Base-by-base conservation (phyloP, 768 basidiomycete species). In the Rubroboletus pulcherrimus region DNA sequence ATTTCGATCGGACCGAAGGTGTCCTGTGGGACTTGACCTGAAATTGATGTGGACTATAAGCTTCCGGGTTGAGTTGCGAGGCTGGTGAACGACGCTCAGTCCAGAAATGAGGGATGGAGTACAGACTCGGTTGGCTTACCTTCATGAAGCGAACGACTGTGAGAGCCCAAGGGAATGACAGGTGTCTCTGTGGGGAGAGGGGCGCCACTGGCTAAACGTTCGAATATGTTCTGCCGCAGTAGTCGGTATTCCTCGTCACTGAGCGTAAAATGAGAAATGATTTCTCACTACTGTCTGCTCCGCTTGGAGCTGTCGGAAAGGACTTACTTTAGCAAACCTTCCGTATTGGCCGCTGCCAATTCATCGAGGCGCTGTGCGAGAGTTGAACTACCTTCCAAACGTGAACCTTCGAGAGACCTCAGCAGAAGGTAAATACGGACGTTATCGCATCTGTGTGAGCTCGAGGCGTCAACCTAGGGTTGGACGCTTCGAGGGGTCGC, bases 191-290 rank as follows among this genome's bases (percentile, higher is more conserved):
- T 75, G 6, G 89, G 87, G 21, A 88, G 76, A 9, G 74, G 65
- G 26, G 81, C 74, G 49, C 76, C 78, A 57, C 74, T 81, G 15
- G 88, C 79, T 63, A 90, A 83, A 50, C 91, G 82, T 67, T 92
- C 89, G 62, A 93, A 93, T 38, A 93, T 76, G 65, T 86, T 90
- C 70, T 91, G 90, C 42, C 91, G 84, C 12, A 93, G 79, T 41
- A 93, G 70, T 49, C 91, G 84, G 68, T 93, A 93, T 67, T 91
- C 91, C 61, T 92, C 89, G 71, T 93, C 88, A 66, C 91, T 93
- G 63, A 34, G 49, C 34, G 54, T 9, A 3, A 44, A 6, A 48
- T 60, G 53, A 53, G 54, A 52, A 44, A 34, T 34, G 17, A 50
- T 41, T 48, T 38, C 19, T 34, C 26, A 38, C 39, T 34, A 39